Conservation (phyloP, 768 basidiomycete genomes). For the Sistotremastrum niveocremeum region DNA sequence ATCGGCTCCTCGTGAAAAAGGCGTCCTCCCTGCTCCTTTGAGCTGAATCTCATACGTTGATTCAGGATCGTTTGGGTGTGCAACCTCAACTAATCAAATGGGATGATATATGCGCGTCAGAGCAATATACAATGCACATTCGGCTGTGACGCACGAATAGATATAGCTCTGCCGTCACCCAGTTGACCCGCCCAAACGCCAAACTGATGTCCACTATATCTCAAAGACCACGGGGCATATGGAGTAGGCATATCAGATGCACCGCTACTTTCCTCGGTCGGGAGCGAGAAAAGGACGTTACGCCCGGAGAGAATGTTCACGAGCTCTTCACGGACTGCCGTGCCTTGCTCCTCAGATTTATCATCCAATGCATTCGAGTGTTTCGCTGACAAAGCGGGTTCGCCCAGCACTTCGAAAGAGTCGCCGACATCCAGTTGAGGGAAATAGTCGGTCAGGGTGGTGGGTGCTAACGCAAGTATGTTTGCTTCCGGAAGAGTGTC, state of each 20-base stretch:
- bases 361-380: constrained; percentile 1
- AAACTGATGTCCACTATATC: constrained; percentile 89
- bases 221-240: constrained; percentile 75
- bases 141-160: constrained; percentile 38
- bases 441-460: constrained; percentile 58
- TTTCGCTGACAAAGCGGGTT: constrained; percentile 32
- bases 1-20: constrained; percentile 85
- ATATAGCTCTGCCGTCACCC: constrained; percentile 93
- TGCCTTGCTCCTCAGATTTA: constrained; percentile 15
- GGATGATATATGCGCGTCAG: neutral
- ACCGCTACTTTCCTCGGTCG: constrained; percentile 10
- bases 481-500: constrained; percentile 31
- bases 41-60: constrained; percentile 75
- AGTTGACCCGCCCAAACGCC: constrained; percentile 88
- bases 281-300: constrained; percentile 44
- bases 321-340: constrained; percentile 49
- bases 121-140: neutral
- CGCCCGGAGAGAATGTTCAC: constrained; percentile 74
- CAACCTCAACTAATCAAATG: constrained; percentile 49
- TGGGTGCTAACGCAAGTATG: constrained; percentile 62
- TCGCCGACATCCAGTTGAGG: constrained; percentile 85
- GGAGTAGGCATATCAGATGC: constrained; percentile 18
- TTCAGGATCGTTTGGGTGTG: constrained; percentile 45
- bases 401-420: constrained; percentile 52
- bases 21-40: constrained; percentile 89